Conservation (phyloP, 371 early-diverging fungal species). For the Apophysomyces elegans region DNA sequence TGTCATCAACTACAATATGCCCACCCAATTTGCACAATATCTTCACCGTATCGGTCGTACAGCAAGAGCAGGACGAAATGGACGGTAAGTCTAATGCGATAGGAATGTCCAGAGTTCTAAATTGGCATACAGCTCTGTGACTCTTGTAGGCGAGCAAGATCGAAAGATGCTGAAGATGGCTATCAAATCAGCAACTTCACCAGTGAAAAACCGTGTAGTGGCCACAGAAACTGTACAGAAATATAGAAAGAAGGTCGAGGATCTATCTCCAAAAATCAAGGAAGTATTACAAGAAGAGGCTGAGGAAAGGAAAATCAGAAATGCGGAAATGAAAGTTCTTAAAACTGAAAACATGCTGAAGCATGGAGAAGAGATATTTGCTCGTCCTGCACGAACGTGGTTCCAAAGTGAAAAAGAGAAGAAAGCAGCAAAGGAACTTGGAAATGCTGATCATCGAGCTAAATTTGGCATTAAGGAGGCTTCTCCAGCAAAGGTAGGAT, state of each 20-base stretch:
- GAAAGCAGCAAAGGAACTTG: constrained; percentile 40
- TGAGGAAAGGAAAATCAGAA: constrained; percentile 68
- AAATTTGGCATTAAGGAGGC: constrained; percentile 40
- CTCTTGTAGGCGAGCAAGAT: constrained; percentile 91
- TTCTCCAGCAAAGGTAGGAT: constrained; percentile 14
- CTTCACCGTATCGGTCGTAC: constrained; percentile 99
- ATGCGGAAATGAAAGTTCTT: constrained; percentile 89
- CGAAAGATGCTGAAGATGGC: constrained; percentile 93
- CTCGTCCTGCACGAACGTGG: constrained; percentile 93
- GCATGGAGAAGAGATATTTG: constrained; percentile 86
- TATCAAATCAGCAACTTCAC: constrained; percentile 77
- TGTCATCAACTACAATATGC: constrained; percentile 99
- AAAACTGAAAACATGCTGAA: constrained; percentile 86
- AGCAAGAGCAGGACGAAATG: constrained; percentile 93
- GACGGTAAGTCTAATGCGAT: constrained; percentile 53
- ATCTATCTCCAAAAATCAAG: constrained; percentile 69
- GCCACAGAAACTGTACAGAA: constrained; percentile 75
- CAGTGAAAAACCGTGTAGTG: constrained; percentile 89
- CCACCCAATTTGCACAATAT: constrained; percentile 93
- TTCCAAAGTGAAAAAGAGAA: constrained; percentile 80
- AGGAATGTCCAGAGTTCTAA: background rate
- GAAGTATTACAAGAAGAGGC: constrained; percentile 86
- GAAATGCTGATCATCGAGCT: constrained; percentile 23
- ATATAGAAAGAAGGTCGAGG: constrained; percentile 72
- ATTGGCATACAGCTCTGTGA: constrained; percentile 64